Percentiles rank a stretch among this genome's conserved stretches.
phyloP scores from a whole-genome alignment of 805 yeast genomes.

The Metschnikowia cubensis region DNA sequence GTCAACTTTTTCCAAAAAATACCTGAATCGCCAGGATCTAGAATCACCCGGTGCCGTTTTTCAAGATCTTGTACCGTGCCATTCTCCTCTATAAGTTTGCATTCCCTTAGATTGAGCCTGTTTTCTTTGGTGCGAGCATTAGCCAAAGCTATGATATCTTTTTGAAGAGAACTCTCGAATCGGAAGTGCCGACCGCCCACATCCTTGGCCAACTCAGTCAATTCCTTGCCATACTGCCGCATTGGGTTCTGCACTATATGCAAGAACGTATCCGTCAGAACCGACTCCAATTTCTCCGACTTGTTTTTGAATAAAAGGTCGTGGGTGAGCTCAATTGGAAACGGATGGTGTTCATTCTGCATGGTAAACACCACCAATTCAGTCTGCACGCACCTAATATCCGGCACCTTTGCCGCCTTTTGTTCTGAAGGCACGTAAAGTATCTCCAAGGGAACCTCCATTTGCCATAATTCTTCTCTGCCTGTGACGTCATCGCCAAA shows the following conservation, averaged over 20 bases:
- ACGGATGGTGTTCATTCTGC: slow-evolving; percentile 29
- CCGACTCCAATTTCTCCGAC: slow-evolving; percentile 5
- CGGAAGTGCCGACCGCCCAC: slow-evolving; percentile 23
- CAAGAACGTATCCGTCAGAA: slow-evolving; percentile 28
- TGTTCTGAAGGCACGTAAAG: slow-evolving; percentile 6
- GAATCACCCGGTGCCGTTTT: background rate
- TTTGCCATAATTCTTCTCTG: slow-evolving; percentile 13
- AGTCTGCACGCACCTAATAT: slow-evolving; percentile 25
- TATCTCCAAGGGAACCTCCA: slow-evolving; percentile 31
- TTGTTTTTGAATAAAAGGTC: slow-evolving; percentile 34
- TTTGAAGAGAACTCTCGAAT: slow-evolving; percentile 26
- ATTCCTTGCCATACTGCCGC: slow-evolving; percentile 28
- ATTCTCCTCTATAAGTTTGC: slow-evolving; percentile 18
- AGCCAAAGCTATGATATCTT: slow-evolving; percentile 32
- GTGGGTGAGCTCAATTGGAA: slow-evolving; percentile 33
- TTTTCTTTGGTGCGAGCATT: slow-evolving; percentile 27
- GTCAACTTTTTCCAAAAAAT: slow-evolving; percentile 21
- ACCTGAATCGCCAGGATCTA: slow-evolving; percentile 12
- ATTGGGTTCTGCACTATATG: slow-evolving; percentile 29
- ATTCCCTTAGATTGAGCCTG: slow-evolving; percentile 21
- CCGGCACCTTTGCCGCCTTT: slow-evolving; percentile 17
- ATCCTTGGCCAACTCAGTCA: slow-evolving; percentile 23
- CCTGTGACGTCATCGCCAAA: slow-evolving; percentile 12
- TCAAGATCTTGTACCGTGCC: slow-evolving; percentile 17
- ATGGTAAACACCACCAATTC: slow-evolving; percentile 31